Base-by-base conservation (phyloP, 139 green algal genomes). In the Asterochloris erici region DNA sequence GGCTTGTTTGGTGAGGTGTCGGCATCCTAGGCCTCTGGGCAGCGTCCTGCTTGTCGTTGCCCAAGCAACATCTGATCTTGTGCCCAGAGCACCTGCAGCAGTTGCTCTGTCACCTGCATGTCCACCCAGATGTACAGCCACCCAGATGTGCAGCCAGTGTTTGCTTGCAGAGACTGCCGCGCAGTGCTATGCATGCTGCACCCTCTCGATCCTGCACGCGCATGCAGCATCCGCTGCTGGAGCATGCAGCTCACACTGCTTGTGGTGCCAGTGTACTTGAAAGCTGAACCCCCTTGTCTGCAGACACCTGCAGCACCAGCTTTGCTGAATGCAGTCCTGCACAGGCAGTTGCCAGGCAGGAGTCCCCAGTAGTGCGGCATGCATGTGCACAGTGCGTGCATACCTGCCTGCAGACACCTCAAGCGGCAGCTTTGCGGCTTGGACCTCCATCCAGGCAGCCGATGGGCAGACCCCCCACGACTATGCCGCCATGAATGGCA, bases 401-500 rank as follows among this genome's bases (percentile, higher is more conserved):
- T 38, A 10, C 26, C 11, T 28, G 63, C 63, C 62, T 82, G 78
- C 78, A 82, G 69, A 81, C 60, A 54, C 68, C 21, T 90, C 78
- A 47, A 9, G 75, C 74, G 87, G 84, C 64, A 86, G 83, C 0
- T 38, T 84, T 73, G 27, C 23, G 14, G 78, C 83, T 11, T 91
- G 88, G 88, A 73, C 78, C 73, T 61, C 61, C 24, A 71, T 70
- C 0, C 12, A 63, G 14, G 78, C 86, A 15, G 83, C 86, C 29
- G 88, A 89, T 28, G 88, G 88, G 81, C 60, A 70, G 15, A 84
- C 85, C 17, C 86, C 88, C 54, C 64, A 88, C 60, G 79, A 81
- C 16, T 85, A 86, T 69, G 88, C 88, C 23, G 66, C 64, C 26
- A 27, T 17, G 54, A 71, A 28, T n/a, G 86, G 87, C 29, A 81